Percentiles rank a stretch among this genome's conserved stretches.
Evolutionary conservation across 2,329 filamentous ascomycete species (phyloP).

Genomic region (Gliomastix tumulicola): DNA sequence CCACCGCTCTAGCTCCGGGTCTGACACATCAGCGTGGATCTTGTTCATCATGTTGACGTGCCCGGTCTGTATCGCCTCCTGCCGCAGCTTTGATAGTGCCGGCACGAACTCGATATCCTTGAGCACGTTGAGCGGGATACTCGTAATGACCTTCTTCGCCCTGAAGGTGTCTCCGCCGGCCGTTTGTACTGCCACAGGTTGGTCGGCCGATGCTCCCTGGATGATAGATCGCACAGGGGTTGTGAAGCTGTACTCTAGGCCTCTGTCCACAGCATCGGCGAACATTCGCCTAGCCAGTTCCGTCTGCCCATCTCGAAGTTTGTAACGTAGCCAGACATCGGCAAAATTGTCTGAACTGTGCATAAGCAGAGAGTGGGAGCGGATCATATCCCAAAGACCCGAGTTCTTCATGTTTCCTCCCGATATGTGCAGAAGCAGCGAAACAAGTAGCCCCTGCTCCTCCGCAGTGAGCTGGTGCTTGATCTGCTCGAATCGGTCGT

Average conservation of each 20-base stretch:
- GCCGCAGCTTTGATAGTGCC: conserved; percentile 1
- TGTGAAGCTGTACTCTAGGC: conserved; percentile 17
- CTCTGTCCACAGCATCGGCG: conserved; percentile 12
- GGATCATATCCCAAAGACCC: conserved; percentile 12
- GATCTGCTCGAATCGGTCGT: conserved; percentile 17
- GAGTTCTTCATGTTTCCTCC: conserved; percentile 15
- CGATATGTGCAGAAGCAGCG: conserved; percentile 14
- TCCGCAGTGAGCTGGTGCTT: conserved; percentile 18
- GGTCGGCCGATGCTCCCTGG: conserved; percentile 1
- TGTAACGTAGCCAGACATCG: conserved; percentile 13
- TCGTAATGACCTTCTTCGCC: conserved; percentile 15
- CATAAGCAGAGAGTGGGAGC: conserved; percentile 11
- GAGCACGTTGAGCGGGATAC: conserved; percentile 9
- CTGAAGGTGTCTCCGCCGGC: conserved; percentile 5
- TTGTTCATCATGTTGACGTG: conserved; percentile 9
- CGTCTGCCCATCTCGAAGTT: conserved; percentile 19
- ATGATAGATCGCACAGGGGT: conserved; percentile 9
- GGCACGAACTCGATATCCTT: conserved; percentile 2
- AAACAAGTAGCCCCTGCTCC: conserved; percentile 13
- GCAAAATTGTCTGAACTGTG: conserved; percentile 13
- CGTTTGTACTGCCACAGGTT: neutral
- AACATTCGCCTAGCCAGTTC: conserved; percentile 16
- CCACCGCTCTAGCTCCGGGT: conserved; percentile 9
- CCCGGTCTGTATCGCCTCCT: conserved; percentile 3
- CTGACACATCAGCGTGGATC: conserved; percentile 9